Evolutionary conservation across 768 basidiomycete species (phyloP).

Genomic region (Lactarius vividus): DNA sequence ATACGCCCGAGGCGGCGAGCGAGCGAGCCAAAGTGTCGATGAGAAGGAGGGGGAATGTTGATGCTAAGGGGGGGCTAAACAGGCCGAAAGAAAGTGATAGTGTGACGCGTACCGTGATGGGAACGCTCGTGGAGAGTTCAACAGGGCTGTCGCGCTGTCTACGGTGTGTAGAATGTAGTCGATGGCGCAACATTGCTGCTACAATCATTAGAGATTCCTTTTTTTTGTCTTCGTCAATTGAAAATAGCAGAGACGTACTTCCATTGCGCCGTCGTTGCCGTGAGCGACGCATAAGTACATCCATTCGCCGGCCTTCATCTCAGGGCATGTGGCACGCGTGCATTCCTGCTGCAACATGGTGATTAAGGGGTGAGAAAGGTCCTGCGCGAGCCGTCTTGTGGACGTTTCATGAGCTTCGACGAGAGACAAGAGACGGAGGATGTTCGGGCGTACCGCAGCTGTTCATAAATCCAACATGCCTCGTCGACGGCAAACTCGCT

Average conservation of each 20-base stretch:
- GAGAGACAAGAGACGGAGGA: background rate
- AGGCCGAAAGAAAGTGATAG: constrained; percentile 2
- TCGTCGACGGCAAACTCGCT: constrained; percentile 67
- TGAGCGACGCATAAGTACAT: constrained; percentile 94
- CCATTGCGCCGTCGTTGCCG: constrained; percentile 83
- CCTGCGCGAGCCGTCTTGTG: constrained; percentile 78
- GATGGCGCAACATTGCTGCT: constrained; percentile 91
- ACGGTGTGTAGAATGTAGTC: constrained; percentile 94
- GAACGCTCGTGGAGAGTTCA: constrained; percentile 89
- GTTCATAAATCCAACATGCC: constrained; percentile 82
- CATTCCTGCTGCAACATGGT: constrained; percentile 86
- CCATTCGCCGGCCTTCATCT: constrained; percentile 99
- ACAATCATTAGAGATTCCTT: constrained; percentile 5
- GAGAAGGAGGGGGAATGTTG: constrained; percentile 74
- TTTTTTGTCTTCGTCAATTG: background rate
- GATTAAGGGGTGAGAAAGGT: constrained; percentile 81
- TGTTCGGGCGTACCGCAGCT: constrained; percentile 43
- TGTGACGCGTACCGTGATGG: constrained; percentile 67
- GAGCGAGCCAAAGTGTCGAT: constrained; percentile 86
- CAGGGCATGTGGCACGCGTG: constrained; percentile 80
- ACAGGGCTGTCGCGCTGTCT: constrained; percentile 87
- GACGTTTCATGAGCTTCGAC: background rate
- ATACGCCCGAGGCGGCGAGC: constrained; percentile 90
- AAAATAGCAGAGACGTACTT: constrained; percentile 46
- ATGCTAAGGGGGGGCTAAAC: constrained; percentile 47